These are phyloP conservation scores for Lentinula aciculospora DNA, from an alignment of 768 basidiomycete species.

Conservation along the genomic window DNA sequence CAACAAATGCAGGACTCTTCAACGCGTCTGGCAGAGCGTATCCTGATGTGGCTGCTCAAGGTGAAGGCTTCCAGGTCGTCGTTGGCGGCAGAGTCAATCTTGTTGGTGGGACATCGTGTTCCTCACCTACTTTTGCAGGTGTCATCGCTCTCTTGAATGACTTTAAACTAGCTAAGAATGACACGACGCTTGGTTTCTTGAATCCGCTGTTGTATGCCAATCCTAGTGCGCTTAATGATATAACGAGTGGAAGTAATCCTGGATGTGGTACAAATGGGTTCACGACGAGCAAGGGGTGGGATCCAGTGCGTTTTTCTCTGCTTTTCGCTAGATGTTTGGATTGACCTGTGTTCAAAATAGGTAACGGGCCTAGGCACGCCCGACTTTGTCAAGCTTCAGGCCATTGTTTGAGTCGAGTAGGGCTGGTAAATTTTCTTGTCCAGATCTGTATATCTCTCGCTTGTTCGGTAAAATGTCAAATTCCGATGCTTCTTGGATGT, in stretches of 20 bases:
- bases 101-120: conserved; percentile 56
- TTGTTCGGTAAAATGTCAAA: no score
- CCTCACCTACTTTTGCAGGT: conserved; percentile 54
- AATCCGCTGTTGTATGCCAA: conserved; percentile 46
- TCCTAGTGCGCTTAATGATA: conserved; percentile 46
- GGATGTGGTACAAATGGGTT: conserved; percentile 52
- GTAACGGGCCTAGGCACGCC: conserved; percentile 62
- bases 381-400: conserved; percentile 45
- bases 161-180: conserved; percentile 40
- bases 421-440: no score
- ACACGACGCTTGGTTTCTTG: conserved; percentile 51
- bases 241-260: conserved; percentile 56
- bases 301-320: conserved; percentile 31
- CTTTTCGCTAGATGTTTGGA: not conserved
- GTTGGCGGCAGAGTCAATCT: conserved; percentile 33
- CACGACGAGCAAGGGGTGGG: conserved; percentile 42
- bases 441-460: no score
- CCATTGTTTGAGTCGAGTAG: conserved; percentile 31
- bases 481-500: no score
- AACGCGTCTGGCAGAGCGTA: conserved; percentile 52
- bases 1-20: conserved; percentile 40
- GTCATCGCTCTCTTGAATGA: conserved; percentile 61
- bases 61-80: conserved; percentile 52
- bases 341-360: not conserved
- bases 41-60: conserved; percentile 57